Evolutionary conservation across 106 monocot genomes (phyloP), one percentile per base, ranked within the genome.

Genomic region (Phalaenopsis aphrodite): DNA sequence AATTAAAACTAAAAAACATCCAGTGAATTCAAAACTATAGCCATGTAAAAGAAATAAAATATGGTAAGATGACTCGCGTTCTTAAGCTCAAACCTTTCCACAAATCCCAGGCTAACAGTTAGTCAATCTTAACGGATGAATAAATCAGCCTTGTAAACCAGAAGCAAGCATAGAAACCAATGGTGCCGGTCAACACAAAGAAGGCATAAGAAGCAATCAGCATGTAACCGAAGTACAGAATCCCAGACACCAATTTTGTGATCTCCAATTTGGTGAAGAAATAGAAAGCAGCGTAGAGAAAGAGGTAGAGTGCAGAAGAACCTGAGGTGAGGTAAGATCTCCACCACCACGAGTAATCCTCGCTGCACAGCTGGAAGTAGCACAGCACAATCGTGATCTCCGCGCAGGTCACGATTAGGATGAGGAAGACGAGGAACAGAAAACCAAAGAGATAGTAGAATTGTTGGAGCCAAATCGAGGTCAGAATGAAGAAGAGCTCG

Each of bases 281-380:
- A 85, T 98, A 98, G 65, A 98, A 98, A 17, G 91, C 76, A 1
- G 98, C 92, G 75, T 98, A 98, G 17, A 98, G 85, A 80, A 98
- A 98, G 48, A 98, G 90, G 74, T 98, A 98, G 8, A 98, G 79
- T 23, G 98, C 98, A 19, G 98, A 98, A 11, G 98, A 98, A 5
- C 98, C 98, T 0, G 98, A 90, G 2, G 98, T 98, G 78, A 98
- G 72, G 68, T 98, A 98, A 2, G 98, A 83, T 65, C 98, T 88
- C 98, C 98, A 98, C 98, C 98, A 98, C 98, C 98, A 98, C 43
- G 84, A 80, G 61, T 98, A 98, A 82, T 98, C 98, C 81, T 98
- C 98, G 46, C 94, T 91, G 85, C 98, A 98, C 2, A 98, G 90
- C 85, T 98, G 98, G 85, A 98, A 98, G 79, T 98, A 98, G 86